A percentile compares a stretch with the other conserved stretches of the same genome.
phyloP scores from a whole-genome alignment of 1,139 yeast species.

The Protomyces pachydermus region DNA sequence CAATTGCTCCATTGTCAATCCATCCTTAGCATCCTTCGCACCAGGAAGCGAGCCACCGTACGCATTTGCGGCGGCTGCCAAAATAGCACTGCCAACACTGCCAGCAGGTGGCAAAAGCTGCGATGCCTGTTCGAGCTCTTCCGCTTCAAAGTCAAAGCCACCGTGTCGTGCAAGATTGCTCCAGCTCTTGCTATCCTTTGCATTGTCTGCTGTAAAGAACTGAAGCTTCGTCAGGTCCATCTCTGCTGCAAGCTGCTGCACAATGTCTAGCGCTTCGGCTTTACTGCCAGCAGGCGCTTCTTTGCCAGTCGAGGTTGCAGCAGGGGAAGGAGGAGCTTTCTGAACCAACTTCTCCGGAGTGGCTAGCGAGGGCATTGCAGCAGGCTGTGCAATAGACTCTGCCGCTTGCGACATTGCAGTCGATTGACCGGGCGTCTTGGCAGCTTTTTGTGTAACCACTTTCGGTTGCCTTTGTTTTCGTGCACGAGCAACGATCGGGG shows the following conservation, averaged over 20 bases:
- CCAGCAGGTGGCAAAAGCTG: slow-evolving; percentile 11
- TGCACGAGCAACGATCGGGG: slow-evolving; percentile 19
- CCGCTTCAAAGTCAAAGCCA: neutral
- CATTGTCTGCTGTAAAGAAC: slow-evolving; percentile 13
- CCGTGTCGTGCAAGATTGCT: neutral
- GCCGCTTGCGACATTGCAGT: neutral
- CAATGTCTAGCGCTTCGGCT: slow-evolving; percentile 13
- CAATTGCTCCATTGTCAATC: neutral
- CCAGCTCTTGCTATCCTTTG: neutral
- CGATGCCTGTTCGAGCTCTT: slow-evolving; percentile 14
- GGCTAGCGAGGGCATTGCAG: neutral
- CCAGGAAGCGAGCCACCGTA: slow-evolving; percentile 25
- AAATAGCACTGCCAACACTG: slow-evolving; percentile 8
- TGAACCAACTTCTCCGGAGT: neutral
- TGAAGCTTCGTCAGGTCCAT: slow-evolving; percentile 5
- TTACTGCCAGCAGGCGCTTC: neutral
- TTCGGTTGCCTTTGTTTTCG: slow-evolving; percentile 18
- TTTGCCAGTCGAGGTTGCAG: neutral
- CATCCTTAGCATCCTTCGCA: neutral
- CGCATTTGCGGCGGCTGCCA: slow-evolving; percentile 15
- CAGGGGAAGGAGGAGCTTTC: neutral
- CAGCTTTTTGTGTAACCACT: neutral
- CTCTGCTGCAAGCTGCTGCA: slow-evolving; percentile 9
- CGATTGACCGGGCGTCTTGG: neutral
- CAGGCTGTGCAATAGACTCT: neutral